Conservation (phyloP, 2,329 filamentous ascomycete genomes). For the Alternaria ethzedia region DNA sequence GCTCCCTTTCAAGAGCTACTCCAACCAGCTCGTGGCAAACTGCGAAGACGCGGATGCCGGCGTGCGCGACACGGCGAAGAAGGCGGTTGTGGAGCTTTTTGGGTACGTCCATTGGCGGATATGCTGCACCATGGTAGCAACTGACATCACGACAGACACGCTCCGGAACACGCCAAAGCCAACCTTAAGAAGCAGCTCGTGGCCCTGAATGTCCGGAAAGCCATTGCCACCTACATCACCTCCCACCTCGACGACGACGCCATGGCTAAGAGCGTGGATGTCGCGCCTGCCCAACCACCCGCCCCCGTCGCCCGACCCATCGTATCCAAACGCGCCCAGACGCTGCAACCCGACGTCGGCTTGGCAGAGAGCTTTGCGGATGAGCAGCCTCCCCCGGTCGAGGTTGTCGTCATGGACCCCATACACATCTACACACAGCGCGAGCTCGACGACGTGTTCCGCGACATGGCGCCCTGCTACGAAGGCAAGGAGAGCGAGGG, state of each 20-base stretch:
- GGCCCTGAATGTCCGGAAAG: slow-evolving; percentile 82
- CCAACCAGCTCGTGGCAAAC: slow-evolving; percentile 80
- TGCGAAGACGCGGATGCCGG: slow-evolving; percentile 89
- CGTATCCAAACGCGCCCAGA: slow-evolving; percentile 42
- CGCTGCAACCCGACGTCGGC: slow-evolving; percentile 51
- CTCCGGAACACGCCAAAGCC: slow-evolving; percentile 81
- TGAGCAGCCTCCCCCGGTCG: slow-evolving; percentile 68
- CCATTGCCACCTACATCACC: slow-evolving; percentile 82
- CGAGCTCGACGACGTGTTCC: slow-evolving; percentile 87
- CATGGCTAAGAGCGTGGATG: slow-evolving; percentile 44
- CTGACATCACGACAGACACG: slow-evolving; percentile 62
- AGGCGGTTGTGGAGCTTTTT: slow-evolving; percentile 85
- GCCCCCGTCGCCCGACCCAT: slow-evolving; percentile 34
- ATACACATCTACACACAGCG: slow-evolving; percentile 82
- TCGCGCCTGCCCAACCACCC: slow-evolving; percentile 23
- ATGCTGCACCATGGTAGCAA: background rate
- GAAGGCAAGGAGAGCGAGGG: slow-evolving; percentile 89
- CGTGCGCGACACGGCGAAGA: slow-evolving; percentile 84
- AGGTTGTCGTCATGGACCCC: slow-evolving; percentile 75
- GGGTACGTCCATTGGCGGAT: slow-evolving; percentile 56
- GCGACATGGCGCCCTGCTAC: slow-evolving; percentile 80
- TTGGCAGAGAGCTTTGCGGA: slow-evolving; percentile 52
- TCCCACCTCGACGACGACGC: slow-evolving; percentile 75
- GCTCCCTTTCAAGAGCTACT: slow-evolving; percentile 82
- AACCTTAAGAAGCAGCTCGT: slow-evolving; percentile 88